Conservation (phyloP, 2,329 filamentous ascomycete species). For the Colletotrichum sidae region DNA sequence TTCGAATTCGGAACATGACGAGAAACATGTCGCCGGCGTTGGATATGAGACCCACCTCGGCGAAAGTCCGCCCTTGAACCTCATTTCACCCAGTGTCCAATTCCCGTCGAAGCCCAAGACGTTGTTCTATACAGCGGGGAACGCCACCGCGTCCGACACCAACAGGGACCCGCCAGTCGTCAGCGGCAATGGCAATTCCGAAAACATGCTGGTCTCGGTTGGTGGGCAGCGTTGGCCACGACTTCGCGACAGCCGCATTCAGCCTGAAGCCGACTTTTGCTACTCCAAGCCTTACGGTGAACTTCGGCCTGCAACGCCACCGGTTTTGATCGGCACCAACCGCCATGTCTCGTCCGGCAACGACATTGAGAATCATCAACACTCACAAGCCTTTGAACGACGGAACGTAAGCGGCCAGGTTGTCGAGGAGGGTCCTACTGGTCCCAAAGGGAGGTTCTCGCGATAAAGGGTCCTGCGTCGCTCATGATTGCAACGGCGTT, state of each 20-base stretch:
- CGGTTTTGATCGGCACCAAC: constrained; percentile 60
- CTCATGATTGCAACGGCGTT: not conserved
- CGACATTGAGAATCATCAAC: constrained; percentile 56
- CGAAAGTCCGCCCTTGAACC: constrained; percentile 55
- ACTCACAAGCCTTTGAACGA: constrained; percentile 52
- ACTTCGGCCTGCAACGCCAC: constrained; percentile 64
- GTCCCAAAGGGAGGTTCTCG: constrained; percentile 41
- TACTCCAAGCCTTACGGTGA: constrained; percentile 71
- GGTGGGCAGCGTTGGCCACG: constrained; percentile 39
- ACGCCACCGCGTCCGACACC: no score
- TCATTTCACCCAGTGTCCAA: constrained; percentile 42
- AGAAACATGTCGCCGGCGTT: constrained; percentile 43
- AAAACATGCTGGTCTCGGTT: constrained; percentile 45
- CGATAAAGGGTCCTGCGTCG: constrained; percentile 40
- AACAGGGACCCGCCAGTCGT: constrained; percentile 48
- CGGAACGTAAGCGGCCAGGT: constrained; percentile 79
- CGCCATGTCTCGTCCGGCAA: constrained; percentile 71
- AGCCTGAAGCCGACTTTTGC: constrained; percentile 58
- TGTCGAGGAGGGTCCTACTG: constrained; percentile 75
- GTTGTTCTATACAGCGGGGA: constrained; percentile 50
- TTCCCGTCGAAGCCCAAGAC: constrained; percentile 44
- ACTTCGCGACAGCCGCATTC: constrained; percentile 60
- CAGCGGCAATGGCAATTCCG: constrained; percentile 59
- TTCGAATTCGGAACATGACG: constrained; percentile 53
- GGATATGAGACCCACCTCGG: constrained; percentile 41